A percentile compares a stretch with the other conserved stretches of the same genome.
phyloP scores from a whole-genome alignment of 208 protist genomes.

The Crithidia brevicula region DNA sequence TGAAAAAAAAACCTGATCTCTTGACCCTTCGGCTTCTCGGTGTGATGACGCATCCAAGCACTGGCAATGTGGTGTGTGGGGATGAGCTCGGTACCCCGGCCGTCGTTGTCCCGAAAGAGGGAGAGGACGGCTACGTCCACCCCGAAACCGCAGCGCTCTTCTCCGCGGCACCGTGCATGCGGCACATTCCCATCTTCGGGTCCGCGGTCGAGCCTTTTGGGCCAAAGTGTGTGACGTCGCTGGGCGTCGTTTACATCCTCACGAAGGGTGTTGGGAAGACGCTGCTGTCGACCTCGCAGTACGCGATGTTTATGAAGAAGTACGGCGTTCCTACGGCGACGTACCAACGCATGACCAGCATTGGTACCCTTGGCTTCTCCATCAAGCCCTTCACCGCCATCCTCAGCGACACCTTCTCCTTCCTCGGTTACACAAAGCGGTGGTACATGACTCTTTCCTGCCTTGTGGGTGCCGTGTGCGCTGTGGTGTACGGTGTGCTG shows the following conservation, averaged over 20 bases:
- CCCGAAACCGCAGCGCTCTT: conserved; percentile 33
- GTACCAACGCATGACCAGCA: conserved; percentile 41
- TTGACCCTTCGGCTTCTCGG: not conserved
- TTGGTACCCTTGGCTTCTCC: conserved; percentile 48
- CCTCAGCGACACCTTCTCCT: conserved; percentile 40
- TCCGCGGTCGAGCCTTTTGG: conserved; percentile 35
- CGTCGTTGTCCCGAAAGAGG: not conserved
- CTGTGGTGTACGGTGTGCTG: conserved; percentile 40
- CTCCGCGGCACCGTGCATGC: conserved; percentile 6
- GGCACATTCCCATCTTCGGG: conserved; percentile 30
- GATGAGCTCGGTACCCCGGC: not conserved
- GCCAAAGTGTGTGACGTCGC: conserved; percentile 25
- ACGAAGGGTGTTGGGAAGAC: conserved; percentile 37
- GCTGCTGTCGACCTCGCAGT: conserved; percentile 29
- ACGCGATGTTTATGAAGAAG: conserved; percentile 46
- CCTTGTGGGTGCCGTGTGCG: conserved; percentile 25
- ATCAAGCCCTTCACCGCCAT: conserved; percentile 49
- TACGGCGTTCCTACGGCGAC: conserved; percentile 16
- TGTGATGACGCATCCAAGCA: not conserved
- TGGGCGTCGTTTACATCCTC: conserved; percentile 42
- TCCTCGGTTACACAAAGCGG: conserved; percentile 55
- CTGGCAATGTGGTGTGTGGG: not conserved
- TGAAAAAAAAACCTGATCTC: not conserved
- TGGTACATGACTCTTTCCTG: conserved; percentile 47
- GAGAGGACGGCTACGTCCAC: conserved; percentile 25